Percentiles rank a stretch among this genome's conserved stretches.
Evolutionary conservation across 345 rosid species (phyloP).

Genomic region (Eucalyptus tenuipes): DNA sequence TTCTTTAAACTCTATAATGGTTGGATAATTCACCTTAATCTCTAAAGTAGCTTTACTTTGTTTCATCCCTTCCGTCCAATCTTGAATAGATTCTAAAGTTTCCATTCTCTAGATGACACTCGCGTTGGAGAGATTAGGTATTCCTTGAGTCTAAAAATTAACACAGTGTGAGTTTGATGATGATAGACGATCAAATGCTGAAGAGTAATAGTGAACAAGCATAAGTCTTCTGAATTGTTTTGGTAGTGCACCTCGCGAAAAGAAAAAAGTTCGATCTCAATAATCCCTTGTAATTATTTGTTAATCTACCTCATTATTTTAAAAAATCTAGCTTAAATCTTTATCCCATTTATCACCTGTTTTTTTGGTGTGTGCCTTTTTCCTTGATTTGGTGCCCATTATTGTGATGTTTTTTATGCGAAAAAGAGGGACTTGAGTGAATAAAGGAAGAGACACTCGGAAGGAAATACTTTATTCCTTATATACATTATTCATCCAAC

Average conservation of each 20-base stretch:
- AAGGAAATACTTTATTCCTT: rapidly evolving
- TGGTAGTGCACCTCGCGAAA: rapidly evolving
- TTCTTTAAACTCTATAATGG: too few species aligned
- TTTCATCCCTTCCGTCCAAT: not conserved
- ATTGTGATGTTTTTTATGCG: not conserved
- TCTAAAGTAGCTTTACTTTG: not conserved
- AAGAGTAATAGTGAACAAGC: not conserved
- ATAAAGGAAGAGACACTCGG: too few species aligned
- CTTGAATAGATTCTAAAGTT: not conserved
- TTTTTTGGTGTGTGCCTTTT: too few species aligned
- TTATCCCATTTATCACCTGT: too few species aligned
- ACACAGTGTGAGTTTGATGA: not conserved
- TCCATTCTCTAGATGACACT: too few species aligned
- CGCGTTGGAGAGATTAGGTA: not conserved
- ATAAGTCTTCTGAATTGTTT: not conserved
- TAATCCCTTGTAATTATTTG: too few species aligned
- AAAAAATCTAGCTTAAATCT: rapidly evolving
- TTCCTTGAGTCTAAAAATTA: not conserved
- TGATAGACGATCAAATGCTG: not conserved
- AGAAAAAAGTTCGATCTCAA: not conserved
- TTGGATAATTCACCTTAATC: too few species aligned
- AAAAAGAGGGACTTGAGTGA: too few species aligned
- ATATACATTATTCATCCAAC: too few species aligned
- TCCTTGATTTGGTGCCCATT: too few species aligned
- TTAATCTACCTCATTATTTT: not conserved